Evolutionary conservation across 1,284 basidiomycete genomes (phyloP), one percentile per base, ranked within the genome.

Genomic region (Rhodofomes roseus): DNA sequence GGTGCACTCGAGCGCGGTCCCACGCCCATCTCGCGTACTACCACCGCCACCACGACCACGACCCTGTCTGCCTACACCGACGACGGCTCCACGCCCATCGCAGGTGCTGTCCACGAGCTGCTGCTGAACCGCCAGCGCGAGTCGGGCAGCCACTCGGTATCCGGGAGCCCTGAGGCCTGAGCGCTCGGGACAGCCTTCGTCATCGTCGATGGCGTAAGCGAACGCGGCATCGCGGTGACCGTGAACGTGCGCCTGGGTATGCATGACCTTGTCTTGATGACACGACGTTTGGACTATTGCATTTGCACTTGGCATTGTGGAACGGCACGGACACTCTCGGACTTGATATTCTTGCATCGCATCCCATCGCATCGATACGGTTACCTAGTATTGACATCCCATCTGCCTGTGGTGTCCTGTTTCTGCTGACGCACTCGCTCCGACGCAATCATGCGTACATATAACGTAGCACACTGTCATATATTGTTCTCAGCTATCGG

Each of bases 1-100:
- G 16, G 8, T 22, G 27, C 43, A 6, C 54, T 59, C 20, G 41
- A 46, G 8, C 58, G 58, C 16, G 58, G 54, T 2, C 54, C 58
- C 53, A 59, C 58, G 36, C 54, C 54, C 31, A 46, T 55, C 36
- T 59, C 58, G 2, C 58, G 52, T 22, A 9, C 27, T 4, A 31
- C 44, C 23, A 44, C 54, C 27, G 54, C 41, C 40, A 31, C 40
- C 34, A 41, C 54, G 5, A 31, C 40, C 34, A 41, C 54, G 5
- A 48, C 52, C 22, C 5, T 20, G 41, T 54, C 53, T 18, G 34
- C 14, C 23, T 46, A 34, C 16, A 29, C n/a, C 16, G 43, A 52
- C 31, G 43, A 52, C 31, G 51, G 11, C 23, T 20, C 34, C 31
- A 43, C 54, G n/a, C 53, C 53, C 53, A 27, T 37, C 57, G 39